phyloP scores from a whole-genome alignment of 805 yeast genomes.

The Dipodascus albidus region DNA sequence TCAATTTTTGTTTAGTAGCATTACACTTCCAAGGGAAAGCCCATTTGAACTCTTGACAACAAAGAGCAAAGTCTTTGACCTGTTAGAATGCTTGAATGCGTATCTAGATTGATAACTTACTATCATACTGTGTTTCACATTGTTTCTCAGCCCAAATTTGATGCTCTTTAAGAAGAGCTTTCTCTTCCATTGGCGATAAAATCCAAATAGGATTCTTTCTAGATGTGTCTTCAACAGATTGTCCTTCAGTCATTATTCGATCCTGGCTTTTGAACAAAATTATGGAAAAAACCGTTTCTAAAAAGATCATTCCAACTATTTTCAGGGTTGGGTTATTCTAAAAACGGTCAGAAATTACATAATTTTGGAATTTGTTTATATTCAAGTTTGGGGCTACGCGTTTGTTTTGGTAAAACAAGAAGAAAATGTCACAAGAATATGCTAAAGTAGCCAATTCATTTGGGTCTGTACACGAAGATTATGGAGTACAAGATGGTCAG shows the following conservation, averaged over 20 bases:
- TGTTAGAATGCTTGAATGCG: background rate
- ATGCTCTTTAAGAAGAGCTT: slow-evolving; percentile 22
- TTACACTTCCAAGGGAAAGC: slow-evolving; percentile 28
- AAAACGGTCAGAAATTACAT: background rate
- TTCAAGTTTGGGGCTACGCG: background rate
- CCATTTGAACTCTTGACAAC: slow-evolving; percentile 25
- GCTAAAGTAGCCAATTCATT: background rate
- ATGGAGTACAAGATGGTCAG: background rate
- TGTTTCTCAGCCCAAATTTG: slow-evolving; percentile 24
- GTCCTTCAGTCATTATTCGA: too few relatives aligned
- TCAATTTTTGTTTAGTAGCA: slow-evolving; percentile 23
- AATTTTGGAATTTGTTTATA: background rate
- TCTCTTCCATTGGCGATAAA: slow-evolving; percentile 28
- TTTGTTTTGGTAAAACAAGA: too few relatives aligned
- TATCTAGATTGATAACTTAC: background rate
- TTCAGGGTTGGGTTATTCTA: background rate
- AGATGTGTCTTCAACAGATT: background rate
- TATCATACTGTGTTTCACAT: slow-evolving; percentile 16
- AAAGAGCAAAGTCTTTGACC: slow-evolving; percentile 21
- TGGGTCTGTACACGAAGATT: background rate
- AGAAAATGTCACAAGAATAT: background rate
- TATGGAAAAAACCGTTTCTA: too few relatives aligned
- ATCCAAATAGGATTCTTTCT: slow-evolving; percentile 25
- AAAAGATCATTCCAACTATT: too few relatives aligned
- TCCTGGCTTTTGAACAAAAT: too few relatives aligned